These are phyloP conservation scores for Mycena pura DNA, from an alignment of 768 basidiomycete species.

Conservation along the genomic window DNA sequence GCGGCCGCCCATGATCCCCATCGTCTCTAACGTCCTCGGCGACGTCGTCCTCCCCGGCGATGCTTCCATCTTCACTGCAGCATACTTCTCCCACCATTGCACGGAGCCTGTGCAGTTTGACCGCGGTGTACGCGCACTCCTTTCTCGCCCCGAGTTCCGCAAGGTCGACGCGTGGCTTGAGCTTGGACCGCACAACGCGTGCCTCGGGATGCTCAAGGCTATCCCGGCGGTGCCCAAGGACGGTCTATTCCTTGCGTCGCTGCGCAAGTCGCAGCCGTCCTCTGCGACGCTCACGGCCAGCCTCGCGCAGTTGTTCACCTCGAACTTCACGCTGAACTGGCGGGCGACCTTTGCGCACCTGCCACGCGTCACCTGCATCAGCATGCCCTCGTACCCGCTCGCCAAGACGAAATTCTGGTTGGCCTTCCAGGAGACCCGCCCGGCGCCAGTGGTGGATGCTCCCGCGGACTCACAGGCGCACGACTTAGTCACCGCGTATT, in stretches of 20 bases:
- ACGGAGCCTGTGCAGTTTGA: conserved; percentile 63
- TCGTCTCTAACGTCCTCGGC: conserved; percentile 70
- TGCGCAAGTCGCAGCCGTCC: conserved; percentile 51
- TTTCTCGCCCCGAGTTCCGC: conserved; percentile 33
- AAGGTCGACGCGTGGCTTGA: conserved; percentile 63
- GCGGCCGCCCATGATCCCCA: conserved; percentile 58
- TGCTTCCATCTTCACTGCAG: conserved; percentile 48
- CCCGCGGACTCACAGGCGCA: neutral
- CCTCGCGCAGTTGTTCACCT: conserved; percentile 56
- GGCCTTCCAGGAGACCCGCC: conserved; percentile 42
- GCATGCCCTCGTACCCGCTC: conserved; percentile 72
- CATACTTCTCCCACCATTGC: conserved; percentile 68
- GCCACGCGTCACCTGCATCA: conserved; percentile 47
- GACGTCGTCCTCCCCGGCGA: conserved; percentile 61
- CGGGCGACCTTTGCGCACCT: conserved; percentile 57
- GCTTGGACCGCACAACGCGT: conserved; percentile 67
- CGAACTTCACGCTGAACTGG: conserved; percentile 56
- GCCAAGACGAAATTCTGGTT: conserved; percentile 64
- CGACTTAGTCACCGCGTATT: conserved; percentile 32
- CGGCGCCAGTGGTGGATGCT: neutral
- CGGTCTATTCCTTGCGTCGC: conserved; percentile 52
- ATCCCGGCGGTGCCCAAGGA: conserved; percentile 40
- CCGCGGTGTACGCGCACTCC: conserved; percentile 52
- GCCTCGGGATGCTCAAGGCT: conserved; percentile 62
- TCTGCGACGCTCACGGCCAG: conserved; percentile 53